A percentile compares a stretch with the other conserved stretches of the same genome.
Conservation (phyloP, 768 basidiomycete species). For the Udeniomyces megalosporus region DNA sequence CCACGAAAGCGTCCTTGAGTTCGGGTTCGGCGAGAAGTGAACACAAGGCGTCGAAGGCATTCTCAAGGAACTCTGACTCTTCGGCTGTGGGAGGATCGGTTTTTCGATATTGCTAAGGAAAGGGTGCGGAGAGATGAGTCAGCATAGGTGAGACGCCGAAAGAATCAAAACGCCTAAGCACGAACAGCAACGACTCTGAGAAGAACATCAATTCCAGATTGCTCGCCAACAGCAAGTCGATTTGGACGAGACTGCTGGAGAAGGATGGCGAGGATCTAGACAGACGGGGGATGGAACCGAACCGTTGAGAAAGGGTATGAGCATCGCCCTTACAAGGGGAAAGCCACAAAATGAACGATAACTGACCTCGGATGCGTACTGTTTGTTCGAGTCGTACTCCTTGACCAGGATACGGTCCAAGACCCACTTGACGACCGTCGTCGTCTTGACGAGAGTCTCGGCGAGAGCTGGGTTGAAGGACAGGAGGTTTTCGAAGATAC, state of each 20-base stretch:
- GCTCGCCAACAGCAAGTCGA: constrained; percentile 49
- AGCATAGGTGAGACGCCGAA: background rate
- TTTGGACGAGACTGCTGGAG: constrained; percentile 59
- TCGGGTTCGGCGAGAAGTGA: constrained; percentile 62
- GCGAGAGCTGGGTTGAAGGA: constrained; percentile 69
- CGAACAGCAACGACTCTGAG: constrained; percentile 69
- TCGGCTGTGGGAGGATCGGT: constrained; percentile 72
- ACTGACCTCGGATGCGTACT: constrained; percentile 72
- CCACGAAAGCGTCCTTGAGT: constrained; percentile 67
- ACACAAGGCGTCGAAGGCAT: constrained; percentile 78
- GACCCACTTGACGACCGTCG: constrained; percentile 61
- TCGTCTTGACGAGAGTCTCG: constrained; percentile 48
- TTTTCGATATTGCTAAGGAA: constrained; percentile 60
- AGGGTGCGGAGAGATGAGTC: background rate
- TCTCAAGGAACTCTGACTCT: constrained; percentile 96
- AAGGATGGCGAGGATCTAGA: constrained; percentile 52
- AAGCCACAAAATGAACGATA: background rate
- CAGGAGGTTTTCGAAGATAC: constrained; percentile 82
- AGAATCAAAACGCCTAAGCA: too few species aligned
- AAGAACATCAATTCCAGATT: constrained; percentile 59
- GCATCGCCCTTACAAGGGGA: too few species aligned
- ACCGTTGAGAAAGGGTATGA: too few species aligned
- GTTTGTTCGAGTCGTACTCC: constrained; percentile 71
- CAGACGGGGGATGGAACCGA: background rate
- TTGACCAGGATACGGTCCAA: constrained; percentile 56